Percentiles rank a stretch among this genome's conserved stretches.
phyloP scores from a whole-genome alignment of 495 filamentous ascomycete genomes.

The Copromyces sp. region DNA sequence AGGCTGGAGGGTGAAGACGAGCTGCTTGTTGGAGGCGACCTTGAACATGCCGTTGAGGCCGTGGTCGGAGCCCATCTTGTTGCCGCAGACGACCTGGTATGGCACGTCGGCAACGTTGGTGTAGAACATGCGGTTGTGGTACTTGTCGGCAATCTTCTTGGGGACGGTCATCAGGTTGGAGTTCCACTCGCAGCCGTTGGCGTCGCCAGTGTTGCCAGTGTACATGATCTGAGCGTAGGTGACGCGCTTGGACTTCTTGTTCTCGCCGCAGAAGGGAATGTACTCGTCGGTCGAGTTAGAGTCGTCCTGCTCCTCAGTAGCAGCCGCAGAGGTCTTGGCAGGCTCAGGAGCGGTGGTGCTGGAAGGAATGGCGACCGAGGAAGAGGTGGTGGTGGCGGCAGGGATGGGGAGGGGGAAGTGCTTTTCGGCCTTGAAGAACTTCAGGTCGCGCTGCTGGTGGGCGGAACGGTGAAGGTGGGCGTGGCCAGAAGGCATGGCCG shows the following conservation, averaged over 20 bases:
- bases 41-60: slow-evolving; percentile 25
- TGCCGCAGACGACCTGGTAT: slow-evolving; percentile 24
- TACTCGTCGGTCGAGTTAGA: neutral
- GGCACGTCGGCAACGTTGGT: slow-evolving; percentile 16
- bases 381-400: neutral
- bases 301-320: neutral
- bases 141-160: slow-evolving; percentile 24
- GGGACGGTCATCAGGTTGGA: slow-evolving; percentile 30
- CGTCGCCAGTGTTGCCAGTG: slow-evolving; percentile 23
- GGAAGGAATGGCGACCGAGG: neutral
- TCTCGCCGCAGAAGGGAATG: slow-evolving; percentile 19
- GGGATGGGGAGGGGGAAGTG: slow-evolving; percentile 5
- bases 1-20: slow-evolving; percentile 22
- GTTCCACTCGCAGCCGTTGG: slow-evolving; percentile 21
- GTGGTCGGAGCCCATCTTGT: slow-evolving; percentile 28
- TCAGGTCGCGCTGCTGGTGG: slow-evolving; percentile 14
- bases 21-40: slow-evolving; percentile 9
- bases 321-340: neutral
- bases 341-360: neutral
- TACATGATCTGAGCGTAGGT: slow-evolving; percentile 26
- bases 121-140: slow-evolving; percentile 28
- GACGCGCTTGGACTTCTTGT: slow-evolving; percentile 21
- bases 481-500: slow-evolving; percentile 24
- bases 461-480: slow-evolving; percentile 21
- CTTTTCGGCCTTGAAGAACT: slow-evolving; percentile 17